Evolutionary conservation across 176 grass and related monocot species (phyloP).

Genomic region (Chrysopogon serrulatus): DNA sequence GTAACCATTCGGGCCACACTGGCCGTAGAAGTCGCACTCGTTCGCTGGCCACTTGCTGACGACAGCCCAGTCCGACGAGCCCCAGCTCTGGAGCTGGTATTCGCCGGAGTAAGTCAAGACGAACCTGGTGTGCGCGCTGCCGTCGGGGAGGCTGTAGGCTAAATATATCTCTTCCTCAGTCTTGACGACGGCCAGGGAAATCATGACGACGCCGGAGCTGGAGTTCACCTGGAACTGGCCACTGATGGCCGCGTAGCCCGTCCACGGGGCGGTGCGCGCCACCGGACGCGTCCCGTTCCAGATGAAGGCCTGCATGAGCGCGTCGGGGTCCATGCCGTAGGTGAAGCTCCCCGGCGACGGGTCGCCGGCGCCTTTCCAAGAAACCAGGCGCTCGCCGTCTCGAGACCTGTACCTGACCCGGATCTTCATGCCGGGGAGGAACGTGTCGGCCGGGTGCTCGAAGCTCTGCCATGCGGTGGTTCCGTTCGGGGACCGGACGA

Average conservation of each 20-base stretch:
- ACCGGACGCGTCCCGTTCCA: not conserved
- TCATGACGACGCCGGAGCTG: not conserved
- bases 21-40: slow-evolving; percentile 13
- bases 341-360: too few relatives aligned
- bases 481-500: too few relatives aligned
- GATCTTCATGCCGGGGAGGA: too few relatives aligned
- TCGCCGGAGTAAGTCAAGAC: slow-evolving; percentile 5
- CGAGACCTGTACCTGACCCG: too few relatives aligned
- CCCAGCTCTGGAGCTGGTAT: not conserved
- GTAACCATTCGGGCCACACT: slow-evolving; percentile 25
- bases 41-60: not conserved
- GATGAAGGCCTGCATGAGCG: not conserved
- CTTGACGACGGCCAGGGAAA: not conserved
- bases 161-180: not conserved
- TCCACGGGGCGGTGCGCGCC: slow-evolving; percentile 26
- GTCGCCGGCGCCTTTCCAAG: too few relatives aligned
- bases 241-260: not conserved
- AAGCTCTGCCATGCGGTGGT: too few relatives aligned
- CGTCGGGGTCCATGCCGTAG: too few relatives aligned
- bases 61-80: not conserved
- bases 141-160: not conserved
- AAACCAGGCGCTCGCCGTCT: too few relatives aligned
- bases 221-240: not conserved
- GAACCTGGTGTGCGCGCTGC: not conserved
- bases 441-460: too few relatives aligned